A percentile compares a stretch with the other conserved stretches of the same genome.
Conservation (phyloP, 2,329 filamentous ascomycete species). For the Pseudogymnoascus sp. region DNA sequence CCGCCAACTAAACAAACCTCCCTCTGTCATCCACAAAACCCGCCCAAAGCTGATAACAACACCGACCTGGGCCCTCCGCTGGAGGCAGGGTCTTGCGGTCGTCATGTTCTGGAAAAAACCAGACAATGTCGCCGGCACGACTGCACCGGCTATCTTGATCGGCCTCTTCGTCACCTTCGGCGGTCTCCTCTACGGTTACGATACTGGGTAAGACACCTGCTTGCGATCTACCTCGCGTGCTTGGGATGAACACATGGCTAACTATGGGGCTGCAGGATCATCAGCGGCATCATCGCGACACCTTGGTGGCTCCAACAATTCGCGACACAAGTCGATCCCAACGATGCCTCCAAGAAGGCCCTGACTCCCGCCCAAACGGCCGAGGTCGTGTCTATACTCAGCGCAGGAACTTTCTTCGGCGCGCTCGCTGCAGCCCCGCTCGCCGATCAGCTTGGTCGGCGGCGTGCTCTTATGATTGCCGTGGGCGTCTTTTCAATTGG, state of each 20-base stretch:
- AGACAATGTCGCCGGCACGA: constrained; percentile 65
- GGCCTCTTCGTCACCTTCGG: constrained; percentile 63
- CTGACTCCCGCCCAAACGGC: constrained; percentile 53
- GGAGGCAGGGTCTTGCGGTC: constrained; percentile 5
- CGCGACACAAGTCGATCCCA: constrained; percentile 34
- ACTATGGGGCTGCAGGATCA: constrained; percentile 40
- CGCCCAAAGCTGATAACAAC: constrained; percentile 6
- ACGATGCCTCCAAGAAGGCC: constrained; percentile 25
- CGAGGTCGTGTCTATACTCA: constrained; percentile 73
- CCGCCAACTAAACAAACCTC: constrained; percentile 6
- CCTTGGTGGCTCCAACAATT: constrained; percentile 56
- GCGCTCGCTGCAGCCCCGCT: constrained; percentile 61
- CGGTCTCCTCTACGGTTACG: constrained; percentile 62
- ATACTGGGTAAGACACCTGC: constrained; percentile 52
- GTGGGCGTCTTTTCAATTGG: constrained; percentile 62
- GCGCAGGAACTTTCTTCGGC: constrained; percentile 70
- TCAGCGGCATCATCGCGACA: constrained; percentile 68
- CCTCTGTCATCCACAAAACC: not conserved
- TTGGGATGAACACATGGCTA: not conserved
- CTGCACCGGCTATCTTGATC: constrained; percentile 64
- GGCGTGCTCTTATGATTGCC: constrained; percentile 58
- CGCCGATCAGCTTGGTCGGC: constrained; percentile 50
- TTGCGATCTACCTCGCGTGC: not conserved
- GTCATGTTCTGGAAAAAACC: constrained; percentile 55
- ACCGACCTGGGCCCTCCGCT: constrained; percentile 3